Evolutionary conservation across 805 yeast genomes (phyloP), one percentile per base, ranked within the genome.

Genomic region (Yarrowia osloensis): DNA sequence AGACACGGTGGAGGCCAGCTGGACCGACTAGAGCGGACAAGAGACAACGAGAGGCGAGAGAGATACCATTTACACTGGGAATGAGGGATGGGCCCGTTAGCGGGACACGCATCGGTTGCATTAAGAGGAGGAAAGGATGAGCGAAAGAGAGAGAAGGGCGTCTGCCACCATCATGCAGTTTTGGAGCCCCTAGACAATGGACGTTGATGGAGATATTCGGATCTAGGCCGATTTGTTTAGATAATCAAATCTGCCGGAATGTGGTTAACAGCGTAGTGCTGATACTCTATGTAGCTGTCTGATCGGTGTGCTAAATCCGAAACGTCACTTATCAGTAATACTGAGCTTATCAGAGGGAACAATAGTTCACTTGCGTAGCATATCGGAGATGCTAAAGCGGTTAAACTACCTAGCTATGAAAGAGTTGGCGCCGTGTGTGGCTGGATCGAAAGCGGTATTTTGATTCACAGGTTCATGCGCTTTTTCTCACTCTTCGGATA

Each of bases 1-100:
- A 71, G 96, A 92, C 76, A 91, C 98, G 0, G 99, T 95, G 42
- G 99, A 95, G 73, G 88, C 85, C 70, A 90, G 96, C 72, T 93
- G 98, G 98, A 88, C 49, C 37, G 67, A 63, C 29, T 63, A 63
- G 31, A 44, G 15, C 7, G 40, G 40, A 26, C 8, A 28, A 11
- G 21, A 15, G 28, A 26, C 31, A 44, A 3, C 21, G 6, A 50
- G 44, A 24, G 61, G 7, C 31, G 31, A 28, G 6, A 50, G 44
- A 35, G 61, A 54, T 54, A 54, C 61, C 61, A 52, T n/a, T 39
- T 21, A 31, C 28, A 50, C 54, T 19, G 61, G 61, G 61, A 37
- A 54, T 12, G 61, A 54, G 63, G 63, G 49, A 57, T 17, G 35
- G 47, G 19, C 63, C 35, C 49, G 49, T 37, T n/a, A 28, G 63